phyloP scores from a whole-genome alignment of 1,284 basidiomycete species.

The Boletus subluridellus region DNA sequence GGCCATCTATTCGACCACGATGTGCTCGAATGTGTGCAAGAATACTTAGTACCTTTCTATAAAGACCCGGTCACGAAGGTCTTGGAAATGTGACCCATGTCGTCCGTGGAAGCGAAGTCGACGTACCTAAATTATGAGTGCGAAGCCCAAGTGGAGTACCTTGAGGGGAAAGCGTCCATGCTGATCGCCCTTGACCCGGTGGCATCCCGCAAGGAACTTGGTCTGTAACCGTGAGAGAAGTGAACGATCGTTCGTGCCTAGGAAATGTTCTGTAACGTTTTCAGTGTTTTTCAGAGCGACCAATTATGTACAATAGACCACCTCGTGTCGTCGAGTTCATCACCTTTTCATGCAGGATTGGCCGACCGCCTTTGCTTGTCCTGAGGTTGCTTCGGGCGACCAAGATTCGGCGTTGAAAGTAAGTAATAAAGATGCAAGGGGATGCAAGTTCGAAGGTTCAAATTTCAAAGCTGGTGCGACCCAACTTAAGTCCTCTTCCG shows the following conservation, averaged over 20 bases:
- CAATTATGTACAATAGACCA: not conserved
- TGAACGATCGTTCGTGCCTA: not conserved
- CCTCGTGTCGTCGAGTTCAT: not conserved
- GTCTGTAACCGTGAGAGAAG: not conserved
- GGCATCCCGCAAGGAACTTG: not conserved
- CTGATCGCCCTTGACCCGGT: not conserved
- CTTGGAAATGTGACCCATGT: not conserved
- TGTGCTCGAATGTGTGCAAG: not conserved
- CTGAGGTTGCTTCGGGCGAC: not conserved
- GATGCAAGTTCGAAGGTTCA: not conserved
- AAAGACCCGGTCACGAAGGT: not conserved
- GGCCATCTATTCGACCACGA: not conserved
- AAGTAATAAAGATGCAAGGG: not conserved
- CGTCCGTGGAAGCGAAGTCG: too few species aligned
- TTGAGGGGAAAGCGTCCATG: not conserved
- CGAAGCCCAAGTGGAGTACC: not conserved
- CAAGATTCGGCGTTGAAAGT: too few species aligned
- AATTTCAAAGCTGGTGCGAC: not conserved
- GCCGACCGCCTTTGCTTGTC: not conserved
- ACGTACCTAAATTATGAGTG: not conserved
- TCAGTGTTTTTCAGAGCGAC: not conserved
- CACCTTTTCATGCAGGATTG: too few species aligned
- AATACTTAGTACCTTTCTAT: not conserved
- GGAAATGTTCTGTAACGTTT: not conserved
- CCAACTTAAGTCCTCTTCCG: not conserved